Evolutionary conservation across 306 rosid species (phyloP).

Genomic region (Dalbergia oliveri): DNA sequence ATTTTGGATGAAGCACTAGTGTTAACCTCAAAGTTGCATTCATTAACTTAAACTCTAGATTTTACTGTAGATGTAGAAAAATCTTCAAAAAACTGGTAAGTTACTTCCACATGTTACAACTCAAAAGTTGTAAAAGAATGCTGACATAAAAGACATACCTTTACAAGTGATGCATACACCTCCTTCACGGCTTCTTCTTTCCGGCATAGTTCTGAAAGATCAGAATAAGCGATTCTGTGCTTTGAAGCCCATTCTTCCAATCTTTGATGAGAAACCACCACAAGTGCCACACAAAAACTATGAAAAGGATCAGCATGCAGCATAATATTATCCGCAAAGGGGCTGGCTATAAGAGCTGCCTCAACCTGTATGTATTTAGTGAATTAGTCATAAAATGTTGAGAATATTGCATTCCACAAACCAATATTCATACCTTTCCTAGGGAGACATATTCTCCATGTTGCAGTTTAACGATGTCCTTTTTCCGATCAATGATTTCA

Average conservation of each 20-base stretch:
- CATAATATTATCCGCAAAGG: constrained; percentile 83
- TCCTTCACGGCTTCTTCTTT: constrained; percentile 78
- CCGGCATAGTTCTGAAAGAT: constrained; percentile 69
- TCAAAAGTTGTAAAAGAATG: constrained; percentile 31
- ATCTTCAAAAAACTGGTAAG: constrained; percentile 16
- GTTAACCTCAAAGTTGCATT: constrained; percentile 26
- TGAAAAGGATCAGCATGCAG: constrained; percentile 92
- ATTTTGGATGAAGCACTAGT: background rate
- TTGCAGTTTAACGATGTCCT: constrained; percentile 97
- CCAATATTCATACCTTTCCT: constrained; percentile 76
- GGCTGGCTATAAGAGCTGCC: constrained; percentile 81
- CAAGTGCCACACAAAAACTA: constrained; percentile 88
- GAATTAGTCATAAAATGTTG: constrained; percentile 42
- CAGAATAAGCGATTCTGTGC: constrained; percentile 70
- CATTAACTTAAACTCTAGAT: background rate
- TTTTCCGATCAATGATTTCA: constrained; percentile 94
- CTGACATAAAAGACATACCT: constrained; percentile 59
- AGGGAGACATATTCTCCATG: constrained; percentile 97
- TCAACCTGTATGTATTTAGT: constrained; percentile 72
- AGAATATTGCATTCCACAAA: constrained; percentile 36
- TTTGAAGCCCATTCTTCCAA: constrained; percentile 83
- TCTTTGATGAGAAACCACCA: constrained; percentile 71
- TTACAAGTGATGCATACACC: constrained; percentile 69
- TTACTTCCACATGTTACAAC: constrained; percentile 2
- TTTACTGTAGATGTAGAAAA: background rate